A percentile compares a stretch with the other conserved stretches of the same genome.
These are phyloP conservation scores for Artemisia tridentata DNA, from an alignment of 129 eudicot species.

Conservation along the genomic window DNA sequence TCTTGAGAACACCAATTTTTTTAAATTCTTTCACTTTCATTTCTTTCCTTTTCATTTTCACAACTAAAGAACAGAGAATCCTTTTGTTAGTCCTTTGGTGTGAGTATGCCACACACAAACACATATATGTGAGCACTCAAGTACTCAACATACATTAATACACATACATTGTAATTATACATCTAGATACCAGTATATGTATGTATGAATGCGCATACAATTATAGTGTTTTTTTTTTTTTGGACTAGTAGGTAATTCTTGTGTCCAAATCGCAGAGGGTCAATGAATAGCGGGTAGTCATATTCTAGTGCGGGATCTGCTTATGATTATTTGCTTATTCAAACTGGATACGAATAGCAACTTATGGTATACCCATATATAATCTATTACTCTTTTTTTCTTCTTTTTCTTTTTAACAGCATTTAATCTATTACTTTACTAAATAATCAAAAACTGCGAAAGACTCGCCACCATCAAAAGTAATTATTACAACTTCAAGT, in stretches of 20 bases:
- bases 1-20: no score
- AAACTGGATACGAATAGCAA: background rate
- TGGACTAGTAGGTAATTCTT: background rate
- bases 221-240: background rate
- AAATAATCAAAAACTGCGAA: background rate
- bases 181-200: background rate
- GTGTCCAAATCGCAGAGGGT: background rate
- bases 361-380: no score
- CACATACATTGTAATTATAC: background rate
- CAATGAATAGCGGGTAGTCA: background rate
- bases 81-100: no score
- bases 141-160: no score
- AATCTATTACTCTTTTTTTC: background rate
- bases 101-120: no score
- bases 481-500: background rate
- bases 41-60: no score
- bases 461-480: background rate
- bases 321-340: no score
- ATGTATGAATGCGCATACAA: background rate
- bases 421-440: background rate
- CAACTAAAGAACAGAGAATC: no score
- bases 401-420: no score
- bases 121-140: no score
- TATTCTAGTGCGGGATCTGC: no score
- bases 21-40: no score